Evolutionary conservation across 2,329 filamentous ascomycete species (phyloP).

Genomic region (Alternaria novae-zelandiae): DNA sequence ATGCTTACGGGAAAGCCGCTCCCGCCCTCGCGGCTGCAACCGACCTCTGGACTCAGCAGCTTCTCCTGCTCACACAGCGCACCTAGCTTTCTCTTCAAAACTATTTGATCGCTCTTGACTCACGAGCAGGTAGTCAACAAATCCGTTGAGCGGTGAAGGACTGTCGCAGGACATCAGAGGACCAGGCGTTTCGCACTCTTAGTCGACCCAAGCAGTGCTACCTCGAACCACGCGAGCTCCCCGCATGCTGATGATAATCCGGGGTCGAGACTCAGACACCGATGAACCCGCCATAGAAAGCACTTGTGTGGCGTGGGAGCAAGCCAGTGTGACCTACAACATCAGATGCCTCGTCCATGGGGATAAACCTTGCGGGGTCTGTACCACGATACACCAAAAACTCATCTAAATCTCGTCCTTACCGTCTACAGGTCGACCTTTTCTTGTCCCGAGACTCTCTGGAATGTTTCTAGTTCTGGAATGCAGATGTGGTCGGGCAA

Average conservation of each 20-base stretch:
- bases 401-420: not conserved
- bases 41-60: not conserved
- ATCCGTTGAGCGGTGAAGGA: conserved; percentile 2
- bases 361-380: conserved; percentile 15
- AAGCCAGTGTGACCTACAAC: conserved; percentile 17
- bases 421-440: not conserved
- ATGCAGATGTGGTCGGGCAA: not conserved
- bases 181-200: not conserved
- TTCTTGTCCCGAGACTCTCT: not conserved
- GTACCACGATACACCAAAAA: not conserved
- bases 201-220: conserved; percentile 4
- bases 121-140: not conserved
- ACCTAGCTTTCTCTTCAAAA: not conserved
- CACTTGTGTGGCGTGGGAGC: conserved; percentile 9
- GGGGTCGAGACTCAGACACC: not conserved
- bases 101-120: not conserved
- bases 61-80: not conserved
- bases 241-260: conserved; percentile 11
- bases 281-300: not conserved
- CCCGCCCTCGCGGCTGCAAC: not conserved
- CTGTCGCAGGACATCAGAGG: conserved; percentile 1
- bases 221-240: conserved; percentile 17
- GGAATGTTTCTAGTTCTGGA: not conserved
- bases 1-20: not conserved
- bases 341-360: conserved; percentile 15